Evolutionary conservation across 106 monocot genomes (phyloP), one percentile per base, ranked within the genome.

Genomic region (Phalaenopsis equestris): DNA sequence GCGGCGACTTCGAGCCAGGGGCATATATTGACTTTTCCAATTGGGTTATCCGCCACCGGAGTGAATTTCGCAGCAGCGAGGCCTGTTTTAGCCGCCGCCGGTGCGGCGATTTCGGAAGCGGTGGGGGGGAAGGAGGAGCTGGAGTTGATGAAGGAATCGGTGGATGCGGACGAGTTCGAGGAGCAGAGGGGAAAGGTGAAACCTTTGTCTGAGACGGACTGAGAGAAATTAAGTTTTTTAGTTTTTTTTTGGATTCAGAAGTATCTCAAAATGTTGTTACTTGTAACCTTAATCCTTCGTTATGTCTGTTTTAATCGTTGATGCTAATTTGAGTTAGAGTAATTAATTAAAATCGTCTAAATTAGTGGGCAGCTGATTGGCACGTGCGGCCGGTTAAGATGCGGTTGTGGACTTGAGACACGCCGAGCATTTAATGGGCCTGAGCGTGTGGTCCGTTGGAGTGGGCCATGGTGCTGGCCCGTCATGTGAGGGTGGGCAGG

Each of bases 1-100:
- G 64, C 64, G 24, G 64, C 6, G 21, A 4, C 64, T 65, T 65
- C 64, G 5, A 24, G 64, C 64, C 23, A 65, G 55, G 58, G 67
- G 2, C 81, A 81, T 41, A 56, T 84, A 14, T 84, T 81, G 87
- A 78, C 79, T 41, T 84, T 84, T 37, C 87, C 78, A 15, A 42
- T 67, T 1, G 74, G 30, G 30, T 30, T 30, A 30, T 30, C 30
- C n/a, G 64, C 23, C 64, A 8, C 64, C n/a, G 64, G 24, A 0
- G 19, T 65, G 4, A 65, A 65, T 65, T 21, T 65, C n/a, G 64
- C 64, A 24, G 64, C 64, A 6, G 64, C 24, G 17, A 43, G 6
- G 43, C 41, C 16, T 42, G 74, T 6, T 17, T 16, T 8, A 3
- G 19, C 24, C 19, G 64, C 12, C 12, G n/a, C 18, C 43, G 43